Conservation (phyloP, 495 filamentous ascomycete genomes). For the Xanthoparmelia taractica region DNA sequence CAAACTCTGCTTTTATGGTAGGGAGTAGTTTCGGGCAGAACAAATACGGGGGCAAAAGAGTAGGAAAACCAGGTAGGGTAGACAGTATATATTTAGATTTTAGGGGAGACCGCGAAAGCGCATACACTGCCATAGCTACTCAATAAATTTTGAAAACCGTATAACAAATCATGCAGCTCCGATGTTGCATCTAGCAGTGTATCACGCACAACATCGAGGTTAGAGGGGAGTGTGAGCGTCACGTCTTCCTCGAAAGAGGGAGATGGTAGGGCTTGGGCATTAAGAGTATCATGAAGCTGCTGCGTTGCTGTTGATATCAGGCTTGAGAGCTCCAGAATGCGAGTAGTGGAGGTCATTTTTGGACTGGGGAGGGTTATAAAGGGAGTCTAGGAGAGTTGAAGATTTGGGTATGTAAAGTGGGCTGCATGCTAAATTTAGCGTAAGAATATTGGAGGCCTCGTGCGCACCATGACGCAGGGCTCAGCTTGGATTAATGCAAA, state of each 20-base stretch:
- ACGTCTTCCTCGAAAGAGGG: conserved; percentile 3
- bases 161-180: not conserved
- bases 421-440: too few species aligned
- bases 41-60: too few species aligned
- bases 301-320: conserved; percentile 1
- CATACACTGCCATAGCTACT: conserved; percentile 5
- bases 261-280: not conserved
- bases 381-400: not conserved
- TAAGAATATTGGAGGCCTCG: too few species aligned
- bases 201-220: conserved; percentile 3
- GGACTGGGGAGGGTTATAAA: not conserved
- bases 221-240: not conserved
- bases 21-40: too few species aligned
- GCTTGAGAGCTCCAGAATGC: conserved; percentile 1
- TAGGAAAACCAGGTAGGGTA: not conserved
- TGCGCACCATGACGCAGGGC: too few species aligned
- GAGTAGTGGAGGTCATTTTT: not conserved
- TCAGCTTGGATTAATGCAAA: too few species aligned
- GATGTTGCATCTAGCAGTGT: conserved; percentile 1
- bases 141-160: conserved; percentile 1
- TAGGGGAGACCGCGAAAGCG: not conserved
- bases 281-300: not conserved
- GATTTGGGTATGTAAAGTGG: too few species aligned
- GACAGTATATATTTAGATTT: not conserved
- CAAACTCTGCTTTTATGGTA: not conserved